Evolutionary conservation across 306 rosid genomes (phyloP).

Genomic region (Castanea sativa): DNA sequence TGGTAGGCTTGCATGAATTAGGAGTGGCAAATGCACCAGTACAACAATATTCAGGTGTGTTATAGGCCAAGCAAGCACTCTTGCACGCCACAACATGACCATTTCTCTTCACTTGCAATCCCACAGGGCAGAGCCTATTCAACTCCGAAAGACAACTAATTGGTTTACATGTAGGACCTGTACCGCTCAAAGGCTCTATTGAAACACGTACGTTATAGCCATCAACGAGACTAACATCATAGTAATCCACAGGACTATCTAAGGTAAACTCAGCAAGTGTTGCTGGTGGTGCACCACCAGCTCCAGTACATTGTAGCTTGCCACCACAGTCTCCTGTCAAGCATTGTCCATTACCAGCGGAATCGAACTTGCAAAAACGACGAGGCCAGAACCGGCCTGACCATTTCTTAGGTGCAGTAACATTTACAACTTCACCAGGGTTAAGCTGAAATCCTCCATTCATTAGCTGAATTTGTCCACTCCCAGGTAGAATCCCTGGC

Average conservation of each 20-base stretch:
- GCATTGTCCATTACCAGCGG: constrained; percentile 40
- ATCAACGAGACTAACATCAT: constrained; percentile 69
- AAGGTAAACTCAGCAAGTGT: constrained; percentile 66
- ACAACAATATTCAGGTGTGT: constrained; percentile 53
- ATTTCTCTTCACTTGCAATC: constrained; percentile 35
- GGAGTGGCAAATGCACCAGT: constrained; percentile 42
- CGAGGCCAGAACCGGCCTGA: constrained; percentile 62
- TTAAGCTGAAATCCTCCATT: constrained; percentile 42
- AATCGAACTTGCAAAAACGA: constrained; percentile 39
- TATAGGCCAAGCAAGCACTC: constrained; percentile 56
- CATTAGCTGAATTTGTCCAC: constrained; percentile 44
- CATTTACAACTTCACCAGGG: constrained; percentile 22
- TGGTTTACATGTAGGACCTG: constrained; percentile 15
- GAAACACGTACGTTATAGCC: constrained; percentile 59
- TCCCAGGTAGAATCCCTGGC: constrained; percentile 52
- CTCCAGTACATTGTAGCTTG: constrained; percentile 40
- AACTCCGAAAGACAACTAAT: constrained; percentile 30
- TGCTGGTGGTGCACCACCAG: constrained; percentile 51
- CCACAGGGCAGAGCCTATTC: constrained; percentile 42
- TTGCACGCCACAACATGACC: constrained; percentile 43
- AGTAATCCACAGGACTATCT: constrained; percentile 51
- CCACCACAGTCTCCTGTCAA: constrained; percentile 62
- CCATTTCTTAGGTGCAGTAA: constrained; percentile 56
- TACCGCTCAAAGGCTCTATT: constrained; percentile 33
- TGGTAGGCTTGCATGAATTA: constrained; percentile 37